Conservation (phyloP, 805 yeast genomes). For the Nakazawaea siamensis region DNA sequence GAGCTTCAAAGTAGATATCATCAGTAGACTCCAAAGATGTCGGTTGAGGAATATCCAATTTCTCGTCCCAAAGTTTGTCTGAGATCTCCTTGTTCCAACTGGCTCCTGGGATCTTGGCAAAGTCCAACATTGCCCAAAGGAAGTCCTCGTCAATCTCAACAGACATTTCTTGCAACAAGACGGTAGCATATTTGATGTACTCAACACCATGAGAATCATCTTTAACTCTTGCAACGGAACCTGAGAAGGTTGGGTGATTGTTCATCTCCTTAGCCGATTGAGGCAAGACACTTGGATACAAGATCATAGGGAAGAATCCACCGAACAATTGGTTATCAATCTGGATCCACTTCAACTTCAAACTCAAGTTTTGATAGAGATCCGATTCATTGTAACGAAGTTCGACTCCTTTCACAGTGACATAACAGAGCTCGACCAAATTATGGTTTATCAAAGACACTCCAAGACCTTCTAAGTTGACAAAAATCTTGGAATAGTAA, state of each 20-base stretch:
- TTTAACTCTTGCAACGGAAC: slow-evolving; percentile 72
- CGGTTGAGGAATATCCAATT: slow-evolving; percentile 66
- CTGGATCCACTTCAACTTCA: slow-evolving; percentile 90
- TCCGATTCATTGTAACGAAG: slow-evolving; percentile 77
- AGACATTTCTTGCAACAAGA: slow-evolving; percentile 83
- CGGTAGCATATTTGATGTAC: slow-evolving; percentile 86
- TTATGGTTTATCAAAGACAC: slow-evolving; percentile 70
- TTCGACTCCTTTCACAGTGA: slow-evolving; percentile 78
- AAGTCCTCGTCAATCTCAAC: slow-evolving; percentile 93
- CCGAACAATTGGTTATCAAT: slow-evolving; percentile 88
- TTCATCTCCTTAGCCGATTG: slow-evolving; percentile 77
- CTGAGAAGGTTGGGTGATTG: slow-evolving; percentile 85
- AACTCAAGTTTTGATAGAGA: slow-evolving; percentile 67
- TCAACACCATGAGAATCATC: slow-evolving; percentile 88
- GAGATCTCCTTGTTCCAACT: slow-evolving; percentile 47
- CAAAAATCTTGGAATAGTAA: slow-evolving; percentile 40
- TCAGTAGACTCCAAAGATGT: slow-evolving; percentile 41
- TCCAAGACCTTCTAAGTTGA: slow-evolving; percentile 80
- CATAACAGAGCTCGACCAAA: slow-evolving; percentile 71
- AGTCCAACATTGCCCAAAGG: slow-evolving; percentile 71
- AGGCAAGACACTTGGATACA: slow-evolving; percentile 88
- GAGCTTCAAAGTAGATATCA: slow-evolving; percentile 86
- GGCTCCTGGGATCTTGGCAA: slow-evolving; percentile 75
- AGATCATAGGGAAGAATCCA: slow-evolving; percentile 75
- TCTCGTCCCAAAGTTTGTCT: slow-evolving; percentile 48